Evolutionary conservation across 495 filamentous ascomycete species (phyloP).

Genomic region (Aspergillus heteromorphus): DNA sequence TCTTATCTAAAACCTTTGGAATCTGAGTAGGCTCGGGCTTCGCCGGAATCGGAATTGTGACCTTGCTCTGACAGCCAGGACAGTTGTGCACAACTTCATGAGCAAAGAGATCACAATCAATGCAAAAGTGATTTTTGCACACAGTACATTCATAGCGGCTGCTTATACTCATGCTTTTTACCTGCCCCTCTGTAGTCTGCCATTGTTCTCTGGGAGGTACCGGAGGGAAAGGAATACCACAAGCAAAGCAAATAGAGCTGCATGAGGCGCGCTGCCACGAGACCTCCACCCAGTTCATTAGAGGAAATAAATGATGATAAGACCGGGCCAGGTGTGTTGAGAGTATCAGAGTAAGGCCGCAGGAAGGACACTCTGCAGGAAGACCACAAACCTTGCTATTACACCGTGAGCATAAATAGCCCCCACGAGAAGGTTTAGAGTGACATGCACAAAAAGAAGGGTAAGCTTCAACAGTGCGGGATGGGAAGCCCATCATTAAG

Average conservation of each 20-base stretch:
- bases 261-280: conserved; percentile 64
- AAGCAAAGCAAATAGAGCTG: conserved; percentile 44
- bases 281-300: conserved; percentile 86
- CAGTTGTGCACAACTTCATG: conserved; percentile 95
- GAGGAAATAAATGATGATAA: conserved; percentile 93
- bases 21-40: conserved; percentile 6
- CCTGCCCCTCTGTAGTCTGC: conserved; percentile 27
- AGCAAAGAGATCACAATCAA: conserved; percentile 93
- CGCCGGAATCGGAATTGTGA: not conserved
- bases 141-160: conserved; percentile 80
- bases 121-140: conserved; percentile 87
- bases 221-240: conserved; percentile 48
- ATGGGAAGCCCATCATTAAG: conserved; percentile 99
- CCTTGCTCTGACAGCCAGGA: conserved; percentile 78
- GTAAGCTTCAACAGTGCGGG: conserved; percentile 67
- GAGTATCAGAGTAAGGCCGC: conserved; percentile 86
- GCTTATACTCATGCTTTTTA: conserved; percentile 72
- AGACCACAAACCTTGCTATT: conserved; percentile 83
- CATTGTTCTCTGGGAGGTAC: conserved; percentile 38
- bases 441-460: conserved; percentile 90
- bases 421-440: conserved; percentile 73
- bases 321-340: conserved; percentile 93
- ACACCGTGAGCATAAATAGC: conserved; percentile 89
- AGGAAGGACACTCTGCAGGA: conserved; percentile 87
- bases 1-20: conserved; percentile 15